Evolutionary conservation across 2,329 filamentous ascomycete genomes (phyloP).

Genomic region (Emergomyces orientalis): DNA sequence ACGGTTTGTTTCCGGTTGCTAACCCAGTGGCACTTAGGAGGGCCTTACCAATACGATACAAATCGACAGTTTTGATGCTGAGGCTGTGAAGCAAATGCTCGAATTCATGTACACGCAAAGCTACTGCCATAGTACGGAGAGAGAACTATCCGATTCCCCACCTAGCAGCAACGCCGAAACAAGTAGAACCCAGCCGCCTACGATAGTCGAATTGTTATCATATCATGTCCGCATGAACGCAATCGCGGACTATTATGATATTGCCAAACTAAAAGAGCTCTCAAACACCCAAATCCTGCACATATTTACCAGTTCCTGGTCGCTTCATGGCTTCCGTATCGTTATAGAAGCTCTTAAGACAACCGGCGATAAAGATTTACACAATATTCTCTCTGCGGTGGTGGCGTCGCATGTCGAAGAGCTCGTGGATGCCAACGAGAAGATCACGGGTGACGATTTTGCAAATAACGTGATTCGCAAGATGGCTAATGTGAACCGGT

Average conservation of each 20-base stretch:
- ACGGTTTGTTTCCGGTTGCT: no score
- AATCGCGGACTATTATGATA: background rate
- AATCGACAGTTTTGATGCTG: background rate
- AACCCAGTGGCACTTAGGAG: no score
- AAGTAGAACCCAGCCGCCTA: background rate
- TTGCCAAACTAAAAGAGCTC: background rate
- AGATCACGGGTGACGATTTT: background rate
- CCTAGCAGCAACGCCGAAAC: background rate
- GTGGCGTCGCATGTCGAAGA: background rate
- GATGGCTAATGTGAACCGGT: background rate
- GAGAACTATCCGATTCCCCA: no score
- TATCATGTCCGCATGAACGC: background rate
- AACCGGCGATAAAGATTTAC: background rate
- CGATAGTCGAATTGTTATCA: background rate
- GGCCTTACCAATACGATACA: background rate
- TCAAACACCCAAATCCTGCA: background rate
- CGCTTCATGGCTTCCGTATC: background rate
- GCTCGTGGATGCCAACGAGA: background rate
- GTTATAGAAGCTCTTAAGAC: background rate
- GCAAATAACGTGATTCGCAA: background rate
- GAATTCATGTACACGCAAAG: background rate
- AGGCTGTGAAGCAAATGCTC: background rate
- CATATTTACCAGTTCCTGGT: background rate
- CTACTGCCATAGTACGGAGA: background rate
- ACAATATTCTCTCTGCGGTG: background rate